Evolutionary conservation across 805 yeast genomes (phyloP), one percentile per base, ranked within the genome.

Genomic region (Candida nemodendra): DNA sequence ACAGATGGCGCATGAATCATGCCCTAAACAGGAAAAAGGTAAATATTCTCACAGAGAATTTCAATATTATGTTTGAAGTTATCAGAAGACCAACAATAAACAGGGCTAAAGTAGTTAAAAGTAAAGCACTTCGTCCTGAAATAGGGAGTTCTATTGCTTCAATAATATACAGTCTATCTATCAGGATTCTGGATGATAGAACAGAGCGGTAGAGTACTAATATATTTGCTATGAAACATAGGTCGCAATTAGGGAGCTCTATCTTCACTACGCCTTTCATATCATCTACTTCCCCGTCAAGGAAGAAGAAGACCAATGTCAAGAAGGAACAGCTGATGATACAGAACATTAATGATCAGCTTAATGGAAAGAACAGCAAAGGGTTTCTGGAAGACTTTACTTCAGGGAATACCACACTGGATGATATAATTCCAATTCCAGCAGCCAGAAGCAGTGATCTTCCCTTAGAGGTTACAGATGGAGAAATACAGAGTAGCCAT

Each of bases 321-420:
- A n/a, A n/a, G n/a, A n/a, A n/a, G n/a, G n/a, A n/a, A n/a, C n/a
- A n/a, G n/a, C n/a, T n/a, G n/a, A n/a, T n/a, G n/a, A n/a, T n/a
- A n/a, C n/a, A n/a, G n/a, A n/a, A n/a, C 24, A 14, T 13, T 22
- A 27, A 13, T 31, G 30, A 16, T 25, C 29, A 19, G 27, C 24
- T 31, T 36, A 39, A 29, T 16, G 18, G 27, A 11, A 31, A 30
- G 19, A 24, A n/a, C 17, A 16, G 24, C 32, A 32, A 34, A 34
- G 27, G 41, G 41, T 33, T 54, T 2, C 39, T 59, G 33, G 63
- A 59, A 38, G 64, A 59, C 39, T 59, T 55, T 34, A 57, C 51
- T 22, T 33, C 54, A 5, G 59, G 57, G 8, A 48, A 54, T 38
- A 45, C 55, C 23, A 35, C 49, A 5, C 27, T 50, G 14, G 54